phyloP scores from a whole-genome alignment of 148 eudicot genomes.

The Chenopodium berlandieri region DNA sequence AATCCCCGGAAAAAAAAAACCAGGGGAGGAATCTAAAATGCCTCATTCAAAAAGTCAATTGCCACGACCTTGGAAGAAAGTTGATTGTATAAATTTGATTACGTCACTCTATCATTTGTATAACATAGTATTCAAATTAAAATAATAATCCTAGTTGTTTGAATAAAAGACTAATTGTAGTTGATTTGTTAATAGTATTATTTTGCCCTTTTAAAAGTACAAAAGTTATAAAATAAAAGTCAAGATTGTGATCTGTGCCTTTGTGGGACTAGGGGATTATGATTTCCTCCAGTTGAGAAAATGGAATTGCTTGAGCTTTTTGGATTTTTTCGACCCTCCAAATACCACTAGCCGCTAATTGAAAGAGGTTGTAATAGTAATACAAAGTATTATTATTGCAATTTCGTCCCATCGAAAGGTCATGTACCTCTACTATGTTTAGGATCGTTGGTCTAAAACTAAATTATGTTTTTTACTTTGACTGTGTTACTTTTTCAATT shows the following conservation, averaged over 20 bases:
- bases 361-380: neutral
- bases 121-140: neutral
- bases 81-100: slow-evolving; percentile 14
- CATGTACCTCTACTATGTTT: neutral
- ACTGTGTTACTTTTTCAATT: too few relatives aligned
- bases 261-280: neutral
- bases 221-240: neutral
- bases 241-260: neutral
- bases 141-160: neutral
- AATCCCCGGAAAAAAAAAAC: neutral
- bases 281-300: too few relatives aligned
- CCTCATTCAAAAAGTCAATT: neutral
- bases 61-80: slow-evolving; percentile 24
- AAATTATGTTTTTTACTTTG: too few relatives aligned
- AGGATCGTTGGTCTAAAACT: too few relatives aligned
- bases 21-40: neutral
- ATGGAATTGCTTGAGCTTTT: neutral
- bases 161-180: too few relatives aligned
- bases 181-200: too few relatives aligned
- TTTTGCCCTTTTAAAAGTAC: too few relatives aligned
- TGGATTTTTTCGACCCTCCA: slow-evolving; percentile 4
- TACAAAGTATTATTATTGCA: neutral
- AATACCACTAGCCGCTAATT: neutral
- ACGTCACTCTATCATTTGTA: neutral
- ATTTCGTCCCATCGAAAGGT: slow-evolving; percentile 17